phyloP scores from a whole-genome alignment of 2,329 filamentous ascomycete genomes.

The Trichoderma lentiforme region DNA sequence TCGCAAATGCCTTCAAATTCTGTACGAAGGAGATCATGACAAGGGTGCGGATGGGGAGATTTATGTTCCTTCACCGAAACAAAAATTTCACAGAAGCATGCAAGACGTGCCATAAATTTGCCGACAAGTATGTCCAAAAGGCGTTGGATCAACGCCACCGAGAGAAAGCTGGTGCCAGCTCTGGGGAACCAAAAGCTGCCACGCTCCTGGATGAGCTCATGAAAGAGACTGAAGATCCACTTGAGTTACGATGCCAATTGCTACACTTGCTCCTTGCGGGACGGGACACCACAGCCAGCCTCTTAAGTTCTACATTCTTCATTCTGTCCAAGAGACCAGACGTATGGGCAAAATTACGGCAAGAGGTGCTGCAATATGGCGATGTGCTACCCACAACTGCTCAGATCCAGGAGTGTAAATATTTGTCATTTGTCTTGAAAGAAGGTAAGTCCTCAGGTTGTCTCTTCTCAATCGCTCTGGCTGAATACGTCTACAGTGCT shows the following conservation, averaged over 20 bases:
- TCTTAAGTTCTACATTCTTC: constrained; percentile 33
- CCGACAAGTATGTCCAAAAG: constrained; percentile 20
- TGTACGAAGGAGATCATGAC: too few relatives aligned
- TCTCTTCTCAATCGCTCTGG: neutral
- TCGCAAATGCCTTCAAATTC: too few relatives aligned
- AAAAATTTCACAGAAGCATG: too few relatives aligned
- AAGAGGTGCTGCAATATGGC: constrained; percentile 30
- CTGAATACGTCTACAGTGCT: constrained; percentile 29
- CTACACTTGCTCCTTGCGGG: constrained; percentile 35
- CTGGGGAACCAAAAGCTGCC: neutral
- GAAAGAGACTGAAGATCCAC: neutral
- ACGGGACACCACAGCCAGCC: constrained; percentile 38
- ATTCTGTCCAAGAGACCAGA: constrained; percentile 33
- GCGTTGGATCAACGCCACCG: constrained; percentile 29
- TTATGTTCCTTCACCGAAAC: too few relatives aligned
- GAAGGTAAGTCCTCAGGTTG: neutral
- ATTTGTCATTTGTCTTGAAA: neutral
- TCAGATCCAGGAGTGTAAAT: neutral
- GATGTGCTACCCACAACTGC: constrained; percentile 29
- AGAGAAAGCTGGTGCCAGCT: neutral
- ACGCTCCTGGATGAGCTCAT: neutral
- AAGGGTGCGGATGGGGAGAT: too few relatives aligned
- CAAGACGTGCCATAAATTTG: too few relatives aligned
- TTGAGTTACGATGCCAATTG: constrained; percentile 21
- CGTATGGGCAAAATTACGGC: constrained; percentile 40